phyloP scores from a whole-genome alignment of 805 yeast genomes.

The Candida nitratophila region DNA sequence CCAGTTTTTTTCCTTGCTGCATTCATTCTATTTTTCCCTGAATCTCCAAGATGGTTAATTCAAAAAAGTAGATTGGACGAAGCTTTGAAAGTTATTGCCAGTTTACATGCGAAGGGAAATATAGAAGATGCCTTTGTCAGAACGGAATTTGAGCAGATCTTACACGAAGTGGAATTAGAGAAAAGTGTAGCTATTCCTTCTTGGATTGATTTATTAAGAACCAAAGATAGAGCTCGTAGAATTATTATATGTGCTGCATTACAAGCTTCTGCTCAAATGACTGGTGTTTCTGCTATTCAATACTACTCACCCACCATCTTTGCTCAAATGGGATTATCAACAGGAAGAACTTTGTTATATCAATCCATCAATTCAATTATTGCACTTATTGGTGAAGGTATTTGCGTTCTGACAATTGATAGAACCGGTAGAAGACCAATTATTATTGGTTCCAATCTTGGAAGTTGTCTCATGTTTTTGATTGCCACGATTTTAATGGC shows the following conservation, averaged over 20 bases:
- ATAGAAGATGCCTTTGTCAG: constrained; percentile 38
- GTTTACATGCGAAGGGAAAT: constrained; percentile 35
- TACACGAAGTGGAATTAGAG: constrained; percentile 37
- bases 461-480: constrained; percentile 10
- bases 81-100: constrained; percentile 33
- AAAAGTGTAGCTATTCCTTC: constrained; percentile 26
- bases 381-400: constrained; percentile 16
- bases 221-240: constrained; percentile 18
- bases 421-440: constrained; percentile 17
- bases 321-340: constrained; percentile 36
- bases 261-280: constrained; percentile 20
- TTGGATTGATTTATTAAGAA: constrained; percentile 30
- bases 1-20: constrained; percentile 37
- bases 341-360: constrained; percentile 17
- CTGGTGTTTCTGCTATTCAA: constrained; percentile 40
- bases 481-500: constrained; percentile 17
- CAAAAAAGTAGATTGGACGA: constrained; percentile 38
- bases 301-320: constrained; percentile 41
- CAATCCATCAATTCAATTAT: constrained; percentile 20
- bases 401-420: constrained; percentile 14
- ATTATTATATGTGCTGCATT: constrained; percentile 18
- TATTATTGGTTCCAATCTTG: constrained; percentile 10
- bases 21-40: constrained; percentile 39
- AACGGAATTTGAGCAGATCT: constrained; percentile 52
- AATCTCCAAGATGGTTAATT: constrained; percentile 45